Evolutionary conservation across 2,329 filamentous ascomycete genomes (phyloP), one percentile per base, ranked within the genome.

Genomic region (Alternaria tenuissima): DNA sequence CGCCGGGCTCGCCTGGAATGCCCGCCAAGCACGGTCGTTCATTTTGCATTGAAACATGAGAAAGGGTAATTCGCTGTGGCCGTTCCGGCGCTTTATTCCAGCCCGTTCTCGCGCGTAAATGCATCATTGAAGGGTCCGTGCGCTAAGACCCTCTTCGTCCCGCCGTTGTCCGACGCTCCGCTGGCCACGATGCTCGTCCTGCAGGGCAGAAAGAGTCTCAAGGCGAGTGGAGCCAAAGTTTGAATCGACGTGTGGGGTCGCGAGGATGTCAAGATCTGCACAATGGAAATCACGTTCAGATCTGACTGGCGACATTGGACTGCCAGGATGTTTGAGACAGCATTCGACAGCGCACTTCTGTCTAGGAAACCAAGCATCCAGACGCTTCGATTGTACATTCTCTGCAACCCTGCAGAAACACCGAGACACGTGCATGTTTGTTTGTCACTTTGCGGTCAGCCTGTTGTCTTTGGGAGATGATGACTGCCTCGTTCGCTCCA

Each of bases 211-310:
- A 26, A 43, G 43, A 53, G 24, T 55, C 57, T 30, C 22, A 32
- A 42, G 28, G 16, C 34, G 42, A 18, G 57, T 55, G 28, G 7
- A 52, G 28, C 56, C 39, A 53, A 30, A 60, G 39, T 58, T 60
- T 39, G 55, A 42, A 55, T 46, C 52, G 54, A 59, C 51, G 44
- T 42, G 52, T 68, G 65, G 57, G 42, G 54, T 57, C 48, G 54
- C 59, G 55, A 57, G 63, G 57, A 34, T 52, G 59, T 58, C 57
- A 39, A 52, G 42, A 54, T 48, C 41, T 43, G 44, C 39, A 8
- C 43, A 28, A 44, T 43, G 22, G 24, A 24, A 18, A 18, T 24
- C 38, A 18, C 49, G 44, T 42, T 28, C 32, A 51, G 44, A 46
- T 43, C 43, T 59, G 36, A 43, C 34, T 38, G 32, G 41, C 20